Percentiles rank a stretch among this genome's conserved stretches.
Evolutionary conservation across 2,329 filamentous ascomycete species (phyloP).

Genomic region (Claviceps sp.): DNA sequence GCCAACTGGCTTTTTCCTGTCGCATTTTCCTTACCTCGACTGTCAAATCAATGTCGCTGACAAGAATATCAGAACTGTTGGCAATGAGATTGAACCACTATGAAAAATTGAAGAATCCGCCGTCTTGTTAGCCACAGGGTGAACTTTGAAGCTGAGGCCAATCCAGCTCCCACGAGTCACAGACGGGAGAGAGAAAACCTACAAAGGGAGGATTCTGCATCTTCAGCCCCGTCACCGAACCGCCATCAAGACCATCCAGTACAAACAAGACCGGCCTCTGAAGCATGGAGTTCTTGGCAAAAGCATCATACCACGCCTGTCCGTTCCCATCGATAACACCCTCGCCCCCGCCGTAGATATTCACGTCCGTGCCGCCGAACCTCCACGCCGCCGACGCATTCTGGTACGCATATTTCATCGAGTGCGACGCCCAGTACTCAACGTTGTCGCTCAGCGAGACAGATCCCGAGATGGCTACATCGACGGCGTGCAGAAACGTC

Average conservation of each 20-base stretch:
- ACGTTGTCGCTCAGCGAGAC: slow-evolving; percentile 53
- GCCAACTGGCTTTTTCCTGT: too few species aligned
- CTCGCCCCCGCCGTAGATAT: slow-evolving; percentile 46
- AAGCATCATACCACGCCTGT: slow-evolving; percentile 43
- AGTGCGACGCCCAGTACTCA: slow-evolving; percentile 52
- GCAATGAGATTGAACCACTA: slow-evolving; percentile 43
- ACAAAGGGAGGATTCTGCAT: slow-evolving; percentile 39
- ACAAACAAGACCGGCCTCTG: slow-evolving; percentile 42
- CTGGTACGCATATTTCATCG: slow-evolving; percentile 52
- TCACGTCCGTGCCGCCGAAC: slow-evolving; percentile 28
- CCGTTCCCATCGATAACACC: slow-evolving; percentile 44
- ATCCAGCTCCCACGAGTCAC: too few species aligned
- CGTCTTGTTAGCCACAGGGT: neutral
- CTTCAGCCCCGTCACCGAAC: slow-evolving; percentile 44
- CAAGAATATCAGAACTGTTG: slow-evolving; percentile 50
- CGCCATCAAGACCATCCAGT: slow-evolving; percentile 41
- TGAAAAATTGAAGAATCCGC: too few species aligned
- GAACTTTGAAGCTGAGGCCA: too few species aligned
- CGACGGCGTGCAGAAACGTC: slow-evolving; percentile 49
- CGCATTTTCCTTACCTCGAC: slow-evolving; percentile 28
- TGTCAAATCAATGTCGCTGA: slow-evolving; percentile 47
- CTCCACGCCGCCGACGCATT: slow-evolving; percentile 37
- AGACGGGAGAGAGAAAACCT: neutral
- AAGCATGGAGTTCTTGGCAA: slow-evolving; percentile 36
- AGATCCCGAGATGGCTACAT: slow-evolving; percentile 42